Evolutionary conservation across 2,329 filamentous ascomycete genomes (phyloP), one percentile per base, ranked within the genome.

Genomic region (Camillea tinctor): DNA sequence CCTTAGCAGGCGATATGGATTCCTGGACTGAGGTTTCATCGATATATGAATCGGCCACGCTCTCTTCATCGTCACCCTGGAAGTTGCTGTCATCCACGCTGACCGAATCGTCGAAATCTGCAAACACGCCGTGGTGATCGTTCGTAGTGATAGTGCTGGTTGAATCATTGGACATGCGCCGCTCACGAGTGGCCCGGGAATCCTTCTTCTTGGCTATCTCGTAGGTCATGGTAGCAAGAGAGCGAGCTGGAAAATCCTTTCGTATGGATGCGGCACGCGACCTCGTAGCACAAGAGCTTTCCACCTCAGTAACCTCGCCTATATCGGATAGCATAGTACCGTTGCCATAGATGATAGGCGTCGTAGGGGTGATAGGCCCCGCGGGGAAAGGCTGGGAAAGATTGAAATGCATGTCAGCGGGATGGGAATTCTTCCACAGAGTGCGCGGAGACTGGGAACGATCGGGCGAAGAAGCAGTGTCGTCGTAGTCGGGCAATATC

Each of bases 401-500:
- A 60, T 82, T 78, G 59, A 83, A 81, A 57, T 79, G 73, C 71
- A 80, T 69, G 4, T 71, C 66, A 36, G 69, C 63, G 9, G 64
- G 65, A 58, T 82, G 78, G 11, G 76, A 68, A 66, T 78, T 79
- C 64, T 81, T 81, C 84, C 83, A 84, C 73, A 80, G 77, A 65
- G 74, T 76, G n/a, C 84, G 69, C 26, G 80, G 77, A 69, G 82
- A 80, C 61, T 81, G 81, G 60, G 82, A 77, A 71, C 77, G 75
- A 69, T 84, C 76, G 71, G 81, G 78, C 72, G 81, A 79, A 71
- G 83, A 76, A 73, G 79, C 73, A 74, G 84, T 72, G 73, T 81
- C 82, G 65, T 87, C 85, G 71, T 88, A 87, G 72, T 90, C 88
- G 62, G 93, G 93, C 56, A 97, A 80, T 69, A 97, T 96, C 92